Evolutionary conservation across 2,329 filamentous ascomycete species (phyloP), one percentile per base, ranked within the genome.

Genomic region (Colletotrichum paranaense): DNA sequence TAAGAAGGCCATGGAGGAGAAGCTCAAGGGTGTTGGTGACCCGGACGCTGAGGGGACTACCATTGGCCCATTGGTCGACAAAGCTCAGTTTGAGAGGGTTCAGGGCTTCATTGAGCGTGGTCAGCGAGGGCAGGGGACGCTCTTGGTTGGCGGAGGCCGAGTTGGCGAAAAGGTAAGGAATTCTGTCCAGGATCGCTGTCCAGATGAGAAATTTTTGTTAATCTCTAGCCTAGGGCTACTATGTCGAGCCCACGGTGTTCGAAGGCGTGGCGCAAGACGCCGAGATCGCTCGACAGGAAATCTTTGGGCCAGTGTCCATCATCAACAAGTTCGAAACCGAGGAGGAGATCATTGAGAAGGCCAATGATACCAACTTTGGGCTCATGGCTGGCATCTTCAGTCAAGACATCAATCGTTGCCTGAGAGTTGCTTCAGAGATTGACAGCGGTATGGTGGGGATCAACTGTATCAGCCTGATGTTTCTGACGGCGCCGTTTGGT

Each of bases 371-470:
- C 1, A 84, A 84, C 6, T 91, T 75, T 65, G 82, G 82, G 1
- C 78, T 85, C 1, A 82, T 87, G 76, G 84, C 85, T 2, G 80
- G 79, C 0, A 85, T 93, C 2, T 92, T 92, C 79, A 92, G 89
- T 0, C 84, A 89, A 76, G 88, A 93, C 78, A 89, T 94, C 77
- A 88, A 89, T 77, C 88, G 88, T 76, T 92, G 90, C 3, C 88
- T 90, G 78, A 85, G 88, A 1, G 81, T 90, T 3, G 84, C 86
- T 2, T 82, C 85, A 3, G 84, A 86, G 59, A 84, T 94, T 58
- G 91, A 93, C 80, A 88, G 90, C 14, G 92, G 92, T 35, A 93
- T 92, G 88, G 91, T 94, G 4, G 92, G 91, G 84, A 89, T 94
- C 78, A 94, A 94, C 75, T 83, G 81, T 58, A 78, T 84, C 60